phyloP scores from a whole-genome alignment of 306 rosid species.

The Trichosanthes truncata region DNA sequence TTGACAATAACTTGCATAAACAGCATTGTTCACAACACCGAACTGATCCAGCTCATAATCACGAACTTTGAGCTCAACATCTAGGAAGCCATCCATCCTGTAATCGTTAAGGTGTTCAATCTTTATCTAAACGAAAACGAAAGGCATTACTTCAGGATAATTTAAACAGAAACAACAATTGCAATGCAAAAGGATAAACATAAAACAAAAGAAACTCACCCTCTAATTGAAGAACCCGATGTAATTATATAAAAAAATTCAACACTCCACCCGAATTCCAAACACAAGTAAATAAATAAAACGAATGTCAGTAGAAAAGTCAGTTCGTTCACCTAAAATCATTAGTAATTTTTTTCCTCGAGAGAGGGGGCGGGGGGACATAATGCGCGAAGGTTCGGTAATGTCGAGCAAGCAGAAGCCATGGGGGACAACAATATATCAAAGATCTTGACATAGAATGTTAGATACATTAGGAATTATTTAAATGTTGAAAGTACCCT shows the following conservation, averaged over 20 bases:
- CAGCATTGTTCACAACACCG: conserved; percentile 88
- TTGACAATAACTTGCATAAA: conserved; percentile 89
- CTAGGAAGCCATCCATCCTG: conserved; percentile 63
- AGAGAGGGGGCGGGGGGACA: neutral
- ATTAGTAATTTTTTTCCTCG: neutral
- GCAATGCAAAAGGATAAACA: neutral
- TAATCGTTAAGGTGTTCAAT: neutral
- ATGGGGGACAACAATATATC: neutral
- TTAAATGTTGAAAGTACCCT: conserved; percentile 33
- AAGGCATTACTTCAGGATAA: neutral
- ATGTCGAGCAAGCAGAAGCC: neutral
- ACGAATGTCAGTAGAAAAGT: neutral
- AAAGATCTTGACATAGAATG: neutral
- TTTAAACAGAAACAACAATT: neutral
- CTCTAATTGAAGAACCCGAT: neutral
- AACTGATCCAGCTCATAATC: conserved; percentile 90
- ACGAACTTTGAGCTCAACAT: conserved; percentile 70
- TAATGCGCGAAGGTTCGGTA: neutral
- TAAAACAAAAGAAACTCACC: neutral
- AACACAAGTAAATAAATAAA: neutral
- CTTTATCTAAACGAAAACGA: neutral
- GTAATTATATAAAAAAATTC: neutral
- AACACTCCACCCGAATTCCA: neutral
- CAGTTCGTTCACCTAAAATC: neutral
- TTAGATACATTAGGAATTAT: neutral